Evolutionary conservation across 148 eudicot genomes (phyloP), one percentile per base, ranked within the genome.

Genomic region (Amaranthus hypochondriacus): DNA sequence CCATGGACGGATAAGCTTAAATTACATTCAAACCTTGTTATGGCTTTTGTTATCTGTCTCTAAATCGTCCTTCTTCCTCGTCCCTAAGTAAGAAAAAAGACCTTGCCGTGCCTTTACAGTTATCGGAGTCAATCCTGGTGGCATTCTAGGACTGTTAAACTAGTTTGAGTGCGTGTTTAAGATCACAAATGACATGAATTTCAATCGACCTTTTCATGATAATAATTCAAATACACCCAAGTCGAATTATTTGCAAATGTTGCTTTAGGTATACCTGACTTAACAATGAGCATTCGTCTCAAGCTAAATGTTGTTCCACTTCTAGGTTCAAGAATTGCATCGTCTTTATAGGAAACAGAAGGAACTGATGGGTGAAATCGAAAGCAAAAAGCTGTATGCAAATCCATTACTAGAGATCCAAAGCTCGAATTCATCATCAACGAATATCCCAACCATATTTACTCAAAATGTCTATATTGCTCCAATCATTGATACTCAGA

Each of bases 271-370:
- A 21, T 64, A 64, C 18, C 8, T 64, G 51, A 14, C 28, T 2
- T 10, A 18, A 21, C 7, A 18, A 59, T 21, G 18, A 18, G 71
- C 39, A 18, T 66, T 56, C 66, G n/a, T 55, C 48, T 56, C 1
- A 57, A 6, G 7, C 10, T 48, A n/a, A 2, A 28, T 21, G 11
- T 69, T 69, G 64, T 61, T 69, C 4, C 56, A 71, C 51, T 56
- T 77, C 8, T 77, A 86, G 89, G 86, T 86, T 73, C 83, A 66
- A 49, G 85, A 81, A 66, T 78, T 86, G 13, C 89, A 86, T 80
- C 74, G 71, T 14, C 80, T 86, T 13, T 79, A 86, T 73, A 79
- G 70, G 62, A 72, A 81, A 56, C 89, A 86, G 58, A 81, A 80
- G 67, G 85, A 86, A 69, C 63, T 86, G 77, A 83, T 86, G 85